Percentiles rank a stretch among this genome's conserved stretches.
Conservation (phyloP, 2,329 filamentous ascomycete genomes). For the Neodidymelliopsis sp. region DNA sequence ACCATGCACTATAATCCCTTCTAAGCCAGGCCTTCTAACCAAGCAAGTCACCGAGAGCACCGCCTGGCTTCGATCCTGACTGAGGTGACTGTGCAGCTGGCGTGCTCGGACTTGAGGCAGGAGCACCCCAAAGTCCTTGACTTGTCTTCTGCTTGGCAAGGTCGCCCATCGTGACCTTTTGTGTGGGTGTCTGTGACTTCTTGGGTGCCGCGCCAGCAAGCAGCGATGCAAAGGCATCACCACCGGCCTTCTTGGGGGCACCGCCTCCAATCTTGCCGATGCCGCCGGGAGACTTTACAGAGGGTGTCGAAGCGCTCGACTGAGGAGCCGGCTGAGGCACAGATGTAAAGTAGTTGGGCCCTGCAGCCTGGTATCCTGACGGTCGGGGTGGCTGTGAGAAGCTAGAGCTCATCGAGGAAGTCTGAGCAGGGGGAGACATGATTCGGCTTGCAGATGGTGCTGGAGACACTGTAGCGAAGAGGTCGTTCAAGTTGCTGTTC, state of each 20-base stretch:
- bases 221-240: constrained; percentile 88
- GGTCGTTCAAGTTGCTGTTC: constrained; percentile 78
- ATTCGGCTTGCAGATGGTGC: constrained; percentile 63
- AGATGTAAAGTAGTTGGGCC: constrained; percentile 95
- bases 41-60: constrained; percentile 47
- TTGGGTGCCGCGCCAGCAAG: constrained; percentile 81
- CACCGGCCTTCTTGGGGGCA: constrained; percentile 61
- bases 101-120: constrained; percentile 54
- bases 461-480: constrained; percentile 85
- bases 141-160: constrained; percentile 98
- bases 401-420: constrained; percentile 46
- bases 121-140: constrained; percentile 90
- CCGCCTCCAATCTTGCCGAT: constrained; percentile 46
- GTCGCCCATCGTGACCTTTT: constrained; percentile 82
- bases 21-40: constrained; percentile 25
- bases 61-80: constrained; percentile 44
- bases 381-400: constrained; percentile 62
- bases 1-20: neutral
- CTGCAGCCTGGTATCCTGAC: constrained; percentile 74
- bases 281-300: constrained; percentile 49
- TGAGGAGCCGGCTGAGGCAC: constrained; percentile 59
- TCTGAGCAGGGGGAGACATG: constrained; percentile 55
- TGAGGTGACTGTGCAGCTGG: constrained; percentile 36
- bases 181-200: constrained; percentile 68
- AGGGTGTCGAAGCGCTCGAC: constrained; percentile 52